Conservation (phyloP, 768 basidiomycete species). For the Cystobasidium ongulense region DNA sequence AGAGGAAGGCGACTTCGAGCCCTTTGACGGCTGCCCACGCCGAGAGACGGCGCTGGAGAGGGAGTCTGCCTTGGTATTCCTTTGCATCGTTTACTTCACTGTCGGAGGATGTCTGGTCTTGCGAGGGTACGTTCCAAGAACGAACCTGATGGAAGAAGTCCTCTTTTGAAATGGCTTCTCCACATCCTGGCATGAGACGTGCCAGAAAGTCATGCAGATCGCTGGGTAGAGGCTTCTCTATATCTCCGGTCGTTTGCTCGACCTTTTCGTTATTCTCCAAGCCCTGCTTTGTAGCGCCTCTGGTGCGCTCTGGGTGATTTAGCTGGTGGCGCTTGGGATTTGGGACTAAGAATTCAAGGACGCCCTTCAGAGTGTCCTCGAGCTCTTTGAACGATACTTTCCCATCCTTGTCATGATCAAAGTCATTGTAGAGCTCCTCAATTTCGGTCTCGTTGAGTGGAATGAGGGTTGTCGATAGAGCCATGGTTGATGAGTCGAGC, state of each 20-base stretch:
- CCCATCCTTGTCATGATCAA: slow-evolving; percentile 12
- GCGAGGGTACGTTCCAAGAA: slow-evolving; percentile 14
- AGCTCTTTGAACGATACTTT: background rate
- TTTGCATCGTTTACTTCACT: slow-evolving; percentile 12
- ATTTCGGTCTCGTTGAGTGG: slow-evolving; percentile 12
- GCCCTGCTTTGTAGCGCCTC: too few relatives aligned
- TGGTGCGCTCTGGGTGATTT: background rate
- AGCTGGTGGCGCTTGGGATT: slow-evolving; percentile 6
- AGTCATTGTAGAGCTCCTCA: slow-evolving; percentile 1
- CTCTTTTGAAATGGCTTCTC: background rate
- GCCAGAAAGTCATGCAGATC: slow-evolving; percentile 11
- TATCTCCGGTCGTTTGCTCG: background rate
- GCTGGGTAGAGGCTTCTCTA: background rate
- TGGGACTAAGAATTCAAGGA: background rate
- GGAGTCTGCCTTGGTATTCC: background rate
- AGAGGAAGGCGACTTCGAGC: slow-evolving; percentile 17
- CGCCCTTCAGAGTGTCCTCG: background rate
- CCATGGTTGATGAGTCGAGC: too few relatives aligned
- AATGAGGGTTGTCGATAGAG: too few relatives aligned
- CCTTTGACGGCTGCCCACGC: slow-evolving; percentile 22
- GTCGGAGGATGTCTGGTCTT: background rate
- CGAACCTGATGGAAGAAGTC: background rate
- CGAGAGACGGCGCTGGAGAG: background rate
- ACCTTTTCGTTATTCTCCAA: background rate
- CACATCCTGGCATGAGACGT: slow-evolving; percentile 8